These are phyloP conservation scores for Aristolochia contorta DNA, from an alignment of 164 flowering plant species.

Conservation along the genomic window DNA sequence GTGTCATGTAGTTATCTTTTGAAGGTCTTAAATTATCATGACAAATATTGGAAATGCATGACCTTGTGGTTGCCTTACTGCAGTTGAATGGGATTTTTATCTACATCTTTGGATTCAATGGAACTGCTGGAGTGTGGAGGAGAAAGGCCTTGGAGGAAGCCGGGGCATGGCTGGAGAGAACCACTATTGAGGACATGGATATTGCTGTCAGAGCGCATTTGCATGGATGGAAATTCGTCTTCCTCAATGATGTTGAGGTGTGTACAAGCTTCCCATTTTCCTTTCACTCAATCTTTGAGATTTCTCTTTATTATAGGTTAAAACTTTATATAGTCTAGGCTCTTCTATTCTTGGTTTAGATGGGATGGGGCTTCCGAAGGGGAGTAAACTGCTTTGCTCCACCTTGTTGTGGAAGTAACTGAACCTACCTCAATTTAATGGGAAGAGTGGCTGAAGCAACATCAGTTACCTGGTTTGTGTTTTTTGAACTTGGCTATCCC, in stretches of 20 bases:
- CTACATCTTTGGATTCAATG: slow-evolving; percentile 94
- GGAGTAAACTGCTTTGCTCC: too few relatives aligned
- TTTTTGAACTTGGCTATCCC: too few relatives aligned
- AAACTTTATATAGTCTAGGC: too few relatives aligned
- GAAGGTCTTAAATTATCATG: background rate
- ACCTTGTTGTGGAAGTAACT: too few relatives aligned
- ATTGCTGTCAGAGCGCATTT: slow-evolving; percentile 97
- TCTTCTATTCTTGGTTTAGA: too few relatives aligned
- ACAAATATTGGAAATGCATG: background rate
- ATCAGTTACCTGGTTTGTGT: too few relatives aligned
- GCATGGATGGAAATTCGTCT: slow-evolving; percentile 86
- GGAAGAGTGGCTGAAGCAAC: too few relatives aligned
- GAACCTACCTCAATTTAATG: too few relatives aligned
- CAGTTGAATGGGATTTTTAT: slow-evolving; percentile 85
- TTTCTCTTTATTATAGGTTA: too few relatives aligned
- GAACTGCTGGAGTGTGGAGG: slow-evolving; percentile 99
- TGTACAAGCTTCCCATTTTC: background rate
- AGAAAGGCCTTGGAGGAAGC: slow-evolving; percentile 89
- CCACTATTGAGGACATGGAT: slow-evolving; percentile 99
- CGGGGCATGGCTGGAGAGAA: slow-evolving; percentile 98
- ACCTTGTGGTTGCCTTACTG: background rate
- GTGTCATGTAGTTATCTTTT: background rate
- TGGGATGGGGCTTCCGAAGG: too few relatives aligned
- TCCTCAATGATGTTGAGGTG: slow-evolving; percentile 97
- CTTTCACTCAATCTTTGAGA: background rate